phyloP scores from a whole-genome alignment of 768 basidiomycete species.

The Russula abietina region DNA sequence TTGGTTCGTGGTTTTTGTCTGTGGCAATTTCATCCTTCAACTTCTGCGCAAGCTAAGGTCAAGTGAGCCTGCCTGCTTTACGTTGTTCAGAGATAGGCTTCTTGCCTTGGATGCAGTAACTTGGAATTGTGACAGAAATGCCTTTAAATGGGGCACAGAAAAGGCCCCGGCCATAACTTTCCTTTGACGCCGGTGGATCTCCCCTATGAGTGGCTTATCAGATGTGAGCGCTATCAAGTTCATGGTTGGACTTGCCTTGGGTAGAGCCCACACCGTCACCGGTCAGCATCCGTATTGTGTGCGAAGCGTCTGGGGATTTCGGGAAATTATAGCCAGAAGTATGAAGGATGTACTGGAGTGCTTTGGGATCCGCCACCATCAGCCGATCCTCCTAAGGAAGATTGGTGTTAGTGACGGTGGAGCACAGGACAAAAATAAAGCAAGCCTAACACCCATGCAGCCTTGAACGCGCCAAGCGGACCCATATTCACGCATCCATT shows the following conservation, averaged over 20 bases:
- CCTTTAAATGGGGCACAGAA: constrained; percentile 26
- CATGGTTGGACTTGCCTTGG: constrained; percentile 19
- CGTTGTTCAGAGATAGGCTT: not conserved
- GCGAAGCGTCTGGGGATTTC: constrained; percentile 22
- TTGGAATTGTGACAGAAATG: constrained; percentile 29
- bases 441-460: constrained; percentile 23
- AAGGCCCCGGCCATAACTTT: constrained; percentile 32
- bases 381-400: constrained; percentile 29
- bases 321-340: constrained; percentile 30
- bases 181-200: constrained; percentile 30
- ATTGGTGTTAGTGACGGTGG: not conserved
- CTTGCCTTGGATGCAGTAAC: constrained; percentile 20
- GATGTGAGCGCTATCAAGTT: not conserved
- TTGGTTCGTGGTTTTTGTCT: constrained; percentile 9
- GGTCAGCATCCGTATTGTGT: constrained; percentile 24
- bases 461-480: constrained; percentile 24
- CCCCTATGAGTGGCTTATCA: constrained; percentile 5
- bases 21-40: constrained; percentile 27
- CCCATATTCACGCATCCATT: constrained; percentile 31
- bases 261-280: constrained; percentile 27
- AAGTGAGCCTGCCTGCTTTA: constrained; percentile 6
- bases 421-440: not conserved
- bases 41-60: constrained; percentile 25
- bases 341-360: constrained; percentile 30
- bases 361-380: constrained; percentile 30